A percentile compares a stretch with the other conserved stretches of the same genome.
Conservation (phyloP, 257 asterid species). For the Fraxinus excelsior region DNA sequence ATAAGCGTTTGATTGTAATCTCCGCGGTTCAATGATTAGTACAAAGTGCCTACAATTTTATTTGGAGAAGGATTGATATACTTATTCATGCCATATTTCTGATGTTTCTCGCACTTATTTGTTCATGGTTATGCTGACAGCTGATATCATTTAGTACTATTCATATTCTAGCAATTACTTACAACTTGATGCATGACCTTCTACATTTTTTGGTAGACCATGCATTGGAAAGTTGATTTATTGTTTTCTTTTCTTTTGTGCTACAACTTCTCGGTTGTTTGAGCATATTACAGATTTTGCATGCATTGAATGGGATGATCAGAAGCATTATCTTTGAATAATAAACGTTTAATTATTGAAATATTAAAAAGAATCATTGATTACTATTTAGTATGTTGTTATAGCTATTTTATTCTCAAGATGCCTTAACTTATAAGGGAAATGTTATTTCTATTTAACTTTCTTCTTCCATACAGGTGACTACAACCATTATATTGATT, state of each 20-base stretch:
- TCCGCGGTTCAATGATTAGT: too few species aligned
- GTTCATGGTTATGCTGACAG: too few species aligned
- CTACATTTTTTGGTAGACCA: neutral
- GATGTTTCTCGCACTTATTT: too few species aligned
- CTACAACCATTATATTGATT: conserved; percentile 74
- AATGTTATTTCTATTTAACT: neutral
- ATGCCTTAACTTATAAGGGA: neutral
- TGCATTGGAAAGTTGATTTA: too few species aligned
- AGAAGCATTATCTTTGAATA: neutral
- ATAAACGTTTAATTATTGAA: neutral
- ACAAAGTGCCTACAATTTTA: too few species aligned
- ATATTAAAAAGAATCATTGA: neutral
- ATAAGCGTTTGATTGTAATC: too few species aligned
- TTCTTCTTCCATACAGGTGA: conserved; percentile 37
- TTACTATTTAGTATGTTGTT: neutral
- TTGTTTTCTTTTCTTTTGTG: too few species aligned
- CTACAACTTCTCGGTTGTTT: too few species aligned
- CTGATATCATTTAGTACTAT: neutral
- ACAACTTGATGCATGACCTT: neutral
- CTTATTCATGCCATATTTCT: too few species aligned
- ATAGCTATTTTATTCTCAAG: neutral
- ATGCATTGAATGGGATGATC: neutral
- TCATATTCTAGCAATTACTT: neutral
- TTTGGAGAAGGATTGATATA: too few species aligned
- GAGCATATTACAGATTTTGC: conserved; percentile 17